phyloP scores from a whole-genome alignment of 2,329 filamentous ascomycete species.

The Daldinia eschscholtzii region DNA sequence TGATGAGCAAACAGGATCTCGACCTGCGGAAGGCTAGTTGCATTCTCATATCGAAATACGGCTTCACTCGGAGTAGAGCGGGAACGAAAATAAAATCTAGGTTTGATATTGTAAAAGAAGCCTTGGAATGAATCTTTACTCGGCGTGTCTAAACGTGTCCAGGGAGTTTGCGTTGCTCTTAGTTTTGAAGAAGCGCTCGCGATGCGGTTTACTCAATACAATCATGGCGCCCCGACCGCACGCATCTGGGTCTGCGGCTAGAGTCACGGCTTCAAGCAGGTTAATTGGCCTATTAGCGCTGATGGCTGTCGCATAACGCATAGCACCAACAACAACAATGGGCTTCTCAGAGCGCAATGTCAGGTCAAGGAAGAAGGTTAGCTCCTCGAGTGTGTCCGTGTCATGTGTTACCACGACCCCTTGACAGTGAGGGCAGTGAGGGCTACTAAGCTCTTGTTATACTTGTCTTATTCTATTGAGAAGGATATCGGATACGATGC shows the following conservation, averaged over 20 bases:
- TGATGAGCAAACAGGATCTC: slow-evolving; percentile 69
- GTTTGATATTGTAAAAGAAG: slow-evolving; percentile 68
- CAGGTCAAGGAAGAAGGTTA: slow-evolving; percentile 72
- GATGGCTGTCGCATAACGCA: slow-evolving; percentile 72
- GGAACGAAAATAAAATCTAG: slow-evolving; percentile 71
- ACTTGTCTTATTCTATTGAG: slow-evolving; percentile 63
- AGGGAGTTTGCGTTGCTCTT: slow-evolving; percentile 74
- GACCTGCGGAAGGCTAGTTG: slow-evolving; percentile 62
- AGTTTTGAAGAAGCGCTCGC: slow-evolving; percentile 68
- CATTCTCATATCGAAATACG: slow-evolving; percentile 57
- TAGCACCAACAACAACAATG: slow-evolving; percentile 70
- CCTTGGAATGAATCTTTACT: slow-evolving; percentile 67
- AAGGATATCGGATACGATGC: slow-evolving; percentile 63
- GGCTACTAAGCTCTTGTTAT: slow-evolving; percentile 60
- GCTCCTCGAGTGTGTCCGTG: slow-evolving; percentile 74
- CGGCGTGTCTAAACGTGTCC: slow-evolving; percentile 71
- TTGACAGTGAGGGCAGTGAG: slow-evolving; percentile 55
- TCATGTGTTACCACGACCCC: slow-evolving; percentile 73
- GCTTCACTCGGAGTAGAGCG: slow-evolving; percentile 61
- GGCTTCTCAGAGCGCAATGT: slow-evolving; percentile 70
- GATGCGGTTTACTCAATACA: slow-evolving; percentile 72
- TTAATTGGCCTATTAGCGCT: slow-evolving; percentile 74
- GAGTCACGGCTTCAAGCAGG: slow-evolving; percentile 69
- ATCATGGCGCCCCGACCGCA: slow-evolving; percentile 68
- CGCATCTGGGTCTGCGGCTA: slow-evolving; percentile 63